phyloP scores from a whole-genome alignment of 139 green algal species.

The Tetradesmus lagerheimii region DNA sequence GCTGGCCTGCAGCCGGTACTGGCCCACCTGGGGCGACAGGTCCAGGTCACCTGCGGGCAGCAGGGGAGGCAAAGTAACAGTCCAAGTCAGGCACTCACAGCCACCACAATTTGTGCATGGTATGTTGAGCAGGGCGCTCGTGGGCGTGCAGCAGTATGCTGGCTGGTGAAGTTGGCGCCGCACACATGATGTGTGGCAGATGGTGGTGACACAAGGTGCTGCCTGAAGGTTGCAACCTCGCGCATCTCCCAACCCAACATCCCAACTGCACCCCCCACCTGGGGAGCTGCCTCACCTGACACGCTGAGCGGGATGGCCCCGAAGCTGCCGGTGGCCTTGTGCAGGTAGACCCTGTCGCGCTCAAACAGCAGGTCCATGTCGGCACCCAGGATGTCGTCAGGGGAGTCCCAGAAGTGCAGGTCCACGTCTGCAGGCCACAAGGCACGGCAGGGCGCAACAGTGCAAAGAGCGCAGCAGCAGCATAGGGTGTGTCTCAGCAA shows the following conservation, averaged over 20 bases:
- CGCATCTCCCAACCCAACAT: neutral
- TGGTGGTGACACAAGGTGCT: too few relatives aligned
- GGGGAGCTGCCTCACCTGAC: constrained; percentile 66
- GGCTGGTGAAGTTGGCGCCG: too few relatives aligned
- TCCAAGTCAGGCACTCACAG: too few relatives aligned
- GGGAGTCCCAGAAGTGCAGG: constrained; percentile 97
- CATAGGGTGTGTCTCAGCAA: too few relatives aligned
- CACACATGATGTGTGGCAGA: too few relatives aligned
- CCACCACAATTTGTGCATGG: too few relatives aligned
- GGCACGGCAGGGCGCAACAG: neutral
- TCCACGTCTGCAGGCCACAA: constrained; percentile 47
- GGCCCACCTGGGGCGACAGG: constrained; percentile 84
- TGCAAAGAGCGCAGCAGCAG: neutral
- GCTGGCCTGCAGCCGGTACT: constrained; percentile 85
- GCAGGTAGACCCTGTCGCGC: constrained; percentile 91
- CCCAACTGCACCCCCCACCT: too few relatives aligned
- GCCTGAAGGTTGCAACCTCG: too few relatives aligned
- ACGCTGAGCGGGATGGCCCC: constrained; percentile 79
- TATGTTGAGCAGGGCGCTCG: too few relatives aligned
- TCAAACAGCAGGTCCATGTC: constrained; percentile 95
- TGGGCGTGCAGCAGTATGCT: too few relatives aligned
- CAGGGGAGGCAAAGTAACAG: neutral
- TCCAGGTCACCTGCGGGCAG: constrained; percentile 86
- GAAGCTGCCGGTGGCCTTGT: constrained; percentile 86
- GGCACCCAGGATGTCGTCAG: constrained; percentile 85